Conservation (phyloP, 2,329 filamentous ascomycete genomes). For the Macroventuria anomochaeta region DNA sequence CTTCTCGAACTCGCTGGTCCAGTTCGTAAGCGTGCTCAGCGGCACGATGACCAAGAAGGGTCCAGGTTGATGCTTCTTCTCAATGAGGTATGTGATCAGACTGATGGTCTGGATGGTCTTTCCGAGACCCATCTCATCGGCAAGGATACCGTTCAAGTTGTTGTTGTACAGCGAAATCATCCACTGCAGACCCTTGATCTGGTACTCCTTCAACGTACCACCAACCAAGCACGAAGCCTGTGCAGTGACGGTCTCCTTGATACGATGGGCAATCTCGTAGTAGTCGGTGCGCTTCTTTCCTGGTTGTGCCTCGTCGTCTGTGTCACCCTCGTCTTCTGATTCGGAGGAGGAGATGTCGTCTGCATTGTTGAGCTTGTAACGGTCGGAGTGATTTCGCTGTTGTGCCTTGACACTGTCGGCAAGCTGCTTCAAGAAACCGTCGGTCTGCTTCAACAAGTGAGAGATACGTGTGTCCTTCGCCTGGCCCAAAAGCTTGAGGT, state of each 20-base stretch:
- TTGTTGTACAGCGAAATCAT: slow-evolving; percentile 99
- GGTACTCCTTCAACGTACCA: slow-evolving; percentile 94
- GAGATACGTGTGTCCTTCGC: slow-evolving; percentile 99
- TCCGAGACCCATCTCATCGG: slow-evolving; percentile 99
- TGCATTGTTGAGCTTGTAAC: slow-evolving; percentile 71
- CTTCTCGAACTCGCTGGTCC: slow-evolving; percentile 98
- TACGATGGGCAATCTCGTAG: slow-evolving; percentile 95
- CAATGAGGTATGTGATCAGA: slow-evolving; percentile 95
- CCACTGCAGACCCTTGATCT: slow-evolving; percentile 98
- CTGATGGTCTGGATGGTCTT: slow-evolving; percentile 99
- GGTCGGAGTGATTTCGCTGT: slow-evolving; percentile 80
- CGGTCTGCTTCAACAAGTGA: slow-evolving; percentile 93
- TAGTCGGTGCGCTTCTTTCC: slow-evolving; percentile 88
- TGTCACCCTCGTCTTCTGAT: slow-evolving; percentile 65
- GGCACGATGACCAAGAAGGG: slow-evolving; percentile 97
- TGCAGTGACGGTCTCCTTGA: slow-evolving; percentile 86
- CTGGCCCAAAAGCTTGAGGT: slow-evolving; percentile 95
- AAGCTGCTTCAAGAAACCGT: slow-evolving; percentile 95
- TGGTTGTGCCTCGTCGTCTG: slow-evolving; percentile 69
- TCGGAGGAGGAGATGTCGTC: slow-evolving; percentile 58
- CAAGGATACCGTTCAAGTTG: slow-evolving; percentile 97
- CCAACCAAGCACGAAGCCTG: slow-evolving; percentile 90
- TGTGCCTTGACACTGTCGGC: slow-evolving; percentile 93
- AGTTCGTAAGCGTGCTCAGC: slow-evolving; percentile 95
- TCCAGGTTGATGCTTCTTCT: slow-evolving; percentile 88